Conservation (phyloP, 163 green algal species). For the Scenedesmus sp. region DNA sequence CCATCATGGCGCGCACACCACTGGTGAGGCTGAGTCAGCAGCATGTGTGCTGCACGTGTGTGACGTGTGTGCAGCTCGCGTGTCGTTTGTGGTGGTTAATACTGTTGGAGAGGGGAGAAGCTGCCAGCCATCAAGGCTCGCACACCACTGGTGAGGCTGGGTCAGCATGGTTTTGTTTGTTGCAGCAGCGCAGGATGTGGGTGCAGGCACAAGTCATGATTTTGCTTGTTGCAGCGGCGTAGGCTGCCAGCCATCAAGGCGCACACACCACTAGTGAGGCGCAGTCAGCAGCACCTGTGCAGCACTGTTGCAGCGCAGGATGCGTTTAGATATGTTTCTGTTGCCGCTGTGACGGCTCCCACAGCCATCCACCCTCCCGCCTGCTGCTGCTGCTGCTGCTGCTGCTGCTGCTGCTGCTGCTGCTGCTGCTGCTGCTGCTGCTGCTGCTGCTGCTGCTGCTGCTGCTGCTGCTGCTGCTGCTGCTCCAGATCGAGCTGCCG, state of each 20-base stretch:
- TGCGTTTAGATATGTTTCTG: too few species aligned
- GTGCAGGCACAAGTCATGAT: background rate
- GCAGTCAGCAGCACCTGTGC: background rate
- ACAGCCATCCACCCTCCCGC: too few species aligned
- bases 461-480: background rate
- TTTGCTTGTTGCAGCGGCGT: background rate
- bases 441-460: background rate
- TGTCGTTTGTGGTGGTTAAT: too few species aligned
- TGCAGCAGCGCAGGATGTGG: background rate
- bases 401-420: background rate
- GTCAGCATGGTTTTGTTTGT: background rate
- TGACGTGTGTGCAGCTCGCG: too few species aligned
- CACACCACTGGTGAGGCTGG: background rate
- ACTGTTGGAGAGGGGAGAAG: background rate
- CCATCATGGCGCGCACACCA: conserved; percentile 77
- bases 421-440: background rate
- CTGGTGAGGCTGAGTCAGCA: conserved; percentile 73
- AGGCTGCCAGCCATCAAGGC: background rate
- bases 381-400: background rate
- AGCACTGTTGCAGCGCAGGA: too few species aligned
- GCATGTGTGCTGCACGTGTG: conserved; percentile 19
- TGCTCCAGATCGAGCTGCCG: conserved; percentile 92
- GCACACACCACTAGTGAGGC: background rate
- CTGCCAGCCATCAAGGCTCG: background rate
- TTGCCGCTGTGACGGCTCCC: background rate